Evolutionary conservation across 257 asterid species (phyloP).

Genomic region (Voacanga thouarsii): DNA sequence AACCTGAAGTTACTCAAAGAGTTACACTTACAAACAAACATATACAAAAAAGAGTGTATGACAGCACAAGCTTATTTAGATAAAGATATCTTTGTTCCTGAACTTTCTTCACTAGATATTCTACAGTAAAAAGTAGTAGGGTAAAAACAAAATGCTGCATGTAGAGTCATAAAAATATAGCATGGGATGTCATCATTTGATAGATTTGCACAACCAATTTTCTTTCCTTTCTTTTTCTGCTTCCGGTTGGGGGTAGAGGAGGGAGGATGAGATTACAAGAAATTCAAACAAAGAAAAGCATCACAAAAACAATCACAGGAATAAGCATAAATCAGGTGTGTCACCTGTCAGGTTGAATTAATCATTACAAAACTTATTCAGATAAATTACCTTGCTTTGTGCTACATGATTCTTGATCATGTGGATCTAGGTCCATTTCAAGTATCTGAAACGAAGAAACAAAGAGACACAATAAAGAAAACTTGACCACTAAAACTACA

Average conservation of each 20-base stretch:
- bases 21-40: background rate
- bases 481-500: background rate
- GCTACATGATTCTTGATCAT: constrained; percentile 50
- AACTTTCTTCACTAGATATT: background rate
- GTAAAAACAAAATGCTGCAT: background rate
- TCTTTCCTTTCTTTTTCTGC: background rate
- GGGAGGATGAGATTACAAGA: background rate
- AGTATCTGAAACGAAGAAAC: constrained; percentile 60
- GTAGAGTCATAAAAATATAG: background rate
- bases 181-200: background rate
- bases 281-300: constrained; percentile 4
- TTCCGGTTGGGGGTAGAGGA: background rate
- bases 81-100: background rate
- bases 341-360: background rate
- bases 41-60: constrained; percentile 11
- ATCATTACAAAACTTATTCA: background rate
- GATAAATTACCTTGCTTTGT: constrained; percentile 50
- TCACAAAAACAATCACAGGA: background rate
- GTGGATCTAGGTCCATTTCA: constrained; percentile 89
- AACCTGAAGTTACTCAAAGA: constrained; percentile 11
- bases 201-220: background rate
- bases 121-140: background rate
- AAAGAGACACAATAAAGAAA: constrained; percentile 18
- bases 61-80: background rate
- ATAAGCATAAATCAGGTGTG: background rate